Conservation (phyloP, 805 yeast genomes). For the Zygosaccharomyces rouxii region DNA sequence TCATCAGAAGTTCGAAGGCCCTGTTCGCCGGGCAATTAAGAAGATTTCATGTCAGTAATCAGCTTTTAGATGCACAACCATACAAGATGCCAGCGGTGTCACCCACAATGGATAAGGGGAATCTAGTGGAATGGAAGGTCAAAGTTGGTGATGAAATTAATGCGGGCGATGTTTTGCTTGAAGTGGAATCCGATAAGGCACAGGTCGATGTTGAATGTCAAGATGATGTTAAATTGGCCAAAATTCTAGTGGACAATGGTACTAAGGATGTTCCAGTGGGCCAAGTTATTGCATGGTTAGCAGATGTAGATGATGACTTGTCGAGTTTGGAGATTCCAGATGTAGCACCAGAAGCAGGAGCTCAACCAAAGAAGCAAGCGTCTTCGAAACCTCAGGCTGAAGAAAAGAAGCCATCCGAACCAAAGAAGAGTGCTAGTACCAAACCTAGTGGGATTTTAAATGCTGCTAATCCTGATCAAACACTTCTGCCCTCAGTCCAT, state of each 20-base stretch:
- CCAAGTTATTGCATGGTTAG: conserved; percentile 80
- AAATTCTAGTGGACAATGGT: conserved; percentile 67
- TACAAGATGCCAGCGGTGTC: conserved; percentile 98
- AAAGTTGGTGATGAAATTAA: conserved; percentile 68
- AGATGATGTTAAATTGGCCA: conserved; percentile 88
- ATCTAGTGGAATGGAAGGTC: conserved; percentile 83
- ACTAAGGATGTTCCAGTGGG: conserved; percentile 78
- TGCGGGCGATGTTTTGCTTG: conserved; percentile 79
- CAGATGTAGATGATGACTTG: conserved; percentile 85
- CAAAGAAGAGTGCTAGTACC: conserved; percentile 17
- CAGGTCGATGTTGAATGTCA: conserved; percentile 81
- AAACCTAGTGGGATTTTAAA: conserved; percentile 13
- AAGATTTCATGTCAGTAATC: conserved; percentile 25
- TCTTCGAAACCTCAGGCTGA: conserved; percentile 21
- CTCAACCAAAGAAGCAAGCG: conserved; percentile 14
- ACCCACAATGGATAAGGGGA: conserved; percentile 97
- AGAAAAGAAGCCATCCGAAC: conserved; percentile 4
- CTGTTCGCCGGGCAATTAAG: conserved; percentile 13
- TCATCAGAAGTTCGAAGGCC: conserved; percentile 7
- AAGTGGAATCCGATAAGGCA: conserved; percentile 85
- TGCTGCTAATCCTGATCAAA: conserved; percentile 62
- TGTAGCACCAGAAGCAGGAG: conserved; percentile 20
- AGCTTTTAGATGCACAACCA: conserved; percentile 34
- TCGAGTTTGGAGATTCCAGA: conserved; percentile 55
- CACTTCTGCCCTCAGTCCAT: conserved; percentile 75